Conservation (phyloP, 2,329 filamentous ascomycete species). For the Lachnellula arida region DNA sequence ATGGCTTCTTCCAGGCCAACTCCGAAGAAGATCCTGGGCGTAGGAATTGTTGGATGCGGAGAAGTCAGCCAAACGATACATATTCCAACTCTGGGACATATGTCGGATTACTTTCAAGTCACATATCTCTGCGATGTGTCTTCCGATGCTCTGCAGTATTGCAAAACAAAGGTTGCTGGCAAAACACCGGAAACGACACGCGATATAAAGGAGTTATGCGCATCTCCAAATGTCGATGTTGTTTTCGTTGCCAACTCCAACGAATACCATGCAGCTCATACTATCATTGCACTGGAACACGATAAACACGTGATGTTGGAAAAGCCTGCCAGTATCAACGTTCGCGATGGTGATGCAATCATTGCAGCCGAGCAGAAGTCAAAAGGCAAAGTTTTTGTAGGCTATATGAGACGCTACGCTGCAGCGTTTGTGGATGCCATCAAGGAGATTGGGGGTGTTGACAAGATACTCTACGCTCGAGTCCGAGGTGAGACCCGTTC, state of each 20-base stretch:
- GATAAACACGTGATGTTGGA: conserved; percentile 56
- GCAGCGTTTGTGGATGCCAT: conserved; percentile 49
- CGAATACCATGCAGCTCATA: conserved; percentile 50
- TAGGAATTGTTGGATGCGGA: conserved; percentile 35
- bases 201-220: not conserved
- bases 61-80: conserved; percentile 48
- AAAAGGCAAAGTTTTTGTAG: conserved; percentile 48
- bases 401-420: conserved; percentile 59
- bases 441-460: conserved; percentile 46
- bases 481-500: conserved; percentile 33
- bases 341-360: conserved; percentile 43
- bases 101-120: conserved; percentile 41
- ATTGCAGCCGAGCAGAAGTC: conserved; percentile 43
- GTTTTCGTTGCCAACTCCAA: conserved; percentile 49
- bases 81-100: conserved; percentile 43
- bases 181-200: conserved; percentile 18
- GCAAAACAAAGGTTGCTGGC: conserved; percentile 38
- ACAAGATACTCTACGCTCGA: conserved; percentile 51
- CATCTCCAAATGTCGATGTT: conserved; percentile 14
- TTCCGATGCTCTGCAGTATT: conserved; percentile 34
- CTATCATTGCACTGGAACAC: conserved; percentile 46
- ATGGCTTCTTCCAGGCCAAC: no score
- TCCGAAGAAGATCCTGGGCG: no score
- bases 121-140: conserved; percentile 51
- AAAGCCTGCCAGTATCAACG: conserved; percentile 50